These are phyloP conservation scores for Penicillium taxi DNA, from an alignment of 495 filamentous ascomycete species.

Conservation along the genomic window DNA sequence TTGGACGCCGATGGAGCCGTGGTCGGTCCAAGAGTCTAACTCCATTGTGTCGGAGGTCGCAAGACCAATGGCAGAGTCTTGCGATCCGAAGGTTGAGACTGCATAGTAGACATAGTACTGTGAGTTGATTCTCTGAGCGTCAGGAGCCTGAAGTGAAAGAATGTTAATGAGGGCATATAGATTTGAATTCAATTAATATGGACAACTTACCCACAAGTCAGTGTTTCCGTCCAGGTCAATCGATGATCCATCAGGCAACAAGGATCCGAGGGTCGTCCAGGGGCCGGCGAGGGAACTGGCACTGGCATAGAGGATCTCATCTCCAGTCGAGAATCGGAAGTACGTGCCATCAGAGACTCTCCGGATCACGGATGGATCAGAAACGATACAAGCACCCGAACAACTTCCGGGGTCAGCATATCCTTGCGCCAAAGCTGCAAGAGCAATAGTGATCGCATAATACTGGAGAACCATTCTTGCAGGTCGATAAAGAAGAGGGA, in stretches of 20 bases:
- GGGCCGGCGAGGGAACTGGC: constrained; percentile 54
- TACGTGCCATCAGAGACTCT: constrained; percentile 57
- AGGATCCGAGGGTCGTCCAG: constrained; percentile 55
- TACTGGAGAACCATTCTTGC: constrained; percentile 5
- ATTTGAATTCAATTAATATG: neutral
- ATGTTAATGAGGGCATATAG: neutral
- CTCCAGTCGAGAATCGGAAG: constrained; percentile 66
- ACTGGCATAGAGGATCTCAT: constrained; percentile 55
- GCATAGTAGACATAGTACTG: constrained; percentile 67
- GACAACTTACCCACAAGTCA: constrained; percentile 55
- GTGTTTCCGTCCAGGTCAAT: constrained; percentile 53
- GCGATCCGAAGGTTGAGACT: constrained; percentile 58
- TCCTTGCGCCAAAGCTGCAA: constrained; percentile 25
- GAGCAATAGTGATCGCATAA: neutral
- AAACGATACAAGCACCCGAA: constrained; percentile 51
- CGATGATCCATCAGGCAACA: constrained; percentile 50
- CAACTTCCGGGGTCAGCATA: constrained; percentile 52
- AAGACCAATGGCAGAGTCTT: constrained; percentile 59
- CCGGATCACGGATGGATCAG: constrained; percentile 59
- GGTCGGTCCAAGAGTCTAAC: constrained; percentile 48
- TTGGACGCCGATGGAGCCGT: constrained; percentile 44
- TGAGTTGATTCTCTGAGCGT: constrained; percentile 46
- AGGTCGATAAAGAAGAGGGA: neutral
- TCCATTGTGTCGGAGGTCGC: constrained; percentile 58
- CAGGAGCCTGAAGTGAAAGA: constrained; percentile 50